Evolutionary conservation across 805 yeast genomes (phyloP).

Genomic region (Ogataea siamensis): DNA sequence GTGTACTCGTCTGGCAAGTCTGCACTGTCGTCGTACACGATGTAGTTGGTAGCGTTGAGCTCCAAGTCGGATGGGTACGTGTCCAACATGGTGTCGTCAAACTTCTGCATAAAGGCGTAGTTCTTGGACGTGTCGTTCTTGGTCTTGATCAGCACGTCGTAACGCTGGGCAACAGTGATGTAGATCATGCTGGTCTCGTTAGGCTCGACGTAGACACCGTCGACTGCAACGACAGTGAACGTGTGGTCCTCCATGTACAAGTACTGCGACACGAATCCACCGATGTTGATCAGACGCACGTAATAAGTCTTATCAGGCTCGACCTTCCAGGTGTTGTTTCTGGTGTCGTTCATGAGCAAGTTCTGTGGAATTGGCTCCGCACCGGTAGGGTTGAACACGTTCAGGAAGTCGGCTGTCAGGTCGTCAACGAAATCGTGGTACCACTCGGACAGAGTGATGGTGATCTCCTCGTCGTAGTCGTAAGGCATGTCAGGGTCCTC

Average conservation of each 20-base stretch:
- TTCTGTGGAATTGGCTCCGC: constrained; percentile 95
- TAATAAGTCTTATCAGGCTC: constrained; percentile 84
- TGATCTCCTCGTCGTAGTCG: constrained; percentile 77
- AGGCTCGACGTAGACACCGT: constrained; percentile 83
- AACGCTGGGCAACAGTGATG: constrained; percentile 90
- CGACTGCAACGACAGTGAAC: constrained; percentile 85
- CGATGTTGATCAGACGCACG: constrained; percentile 76
- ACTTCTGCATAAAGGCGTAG: constrained; percentile 77
- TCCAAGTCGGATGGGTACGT: constrained; percentile 58
- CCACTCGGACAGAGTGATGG: constrained; percentile 78
- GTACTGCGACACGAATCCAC: constrained; percentile 90
- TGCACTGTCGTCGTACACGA: constrained; percentile 46
- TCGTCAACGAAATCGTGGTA: constrained; percentile 64
- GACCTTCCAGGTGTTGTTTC: constrained; percentile 72
- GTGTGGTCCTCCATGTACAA: constrained; percentile 86
- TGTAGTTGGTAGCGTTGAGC: constrained; percentile 71
- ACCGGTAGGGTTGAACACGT: constrained; percentile 87
- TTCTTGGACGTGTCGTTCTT: constrained; percentile 59
- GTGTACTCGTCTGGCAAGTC: constrained; percentile 43
- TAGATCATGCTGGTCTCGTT: constrained; percentile 68
- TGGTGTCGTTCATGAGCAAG: constrained; percentile 77
- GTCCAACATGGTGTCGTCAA: constrained; percentile 86
- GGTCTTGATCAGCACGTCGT: constrained; percentile 74
- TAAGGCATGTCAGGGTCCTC: constrained; percentile 61
- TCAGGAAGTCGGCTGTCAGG: constrained; percentile 57